These are phyloP conservation scores for Elongisporangium anandrum DNA, from an alignment of 352 stramenopile genomes.

Conservation along the genomic window DNA sequence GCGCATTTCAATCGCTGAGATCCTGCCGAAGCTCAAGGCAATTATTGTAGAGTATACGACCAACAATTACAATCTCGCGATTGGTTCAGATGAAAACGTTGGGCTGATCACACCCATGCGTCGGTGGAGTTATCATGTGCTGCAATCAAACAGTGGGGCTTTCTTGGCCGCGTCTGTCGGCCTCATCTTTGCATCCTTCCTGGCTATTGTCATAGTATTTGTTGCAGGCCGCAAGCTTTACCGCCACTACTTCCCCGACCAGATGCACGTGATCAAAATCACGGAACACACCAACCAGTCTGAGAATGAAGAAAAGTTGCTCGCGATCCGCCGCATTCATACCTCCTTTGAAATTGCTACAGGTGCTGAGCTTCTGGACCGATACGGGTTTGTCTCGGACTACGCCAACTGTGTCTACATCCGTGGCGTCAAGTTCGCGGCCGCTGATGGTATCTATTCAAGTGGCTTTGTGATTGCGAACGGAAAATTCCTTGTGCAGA, in stretches of 20 bases:
- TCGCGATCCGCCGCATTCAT: neutral
- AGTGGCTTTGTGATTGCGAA: neutral
- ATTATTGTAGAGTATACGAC: neutral
- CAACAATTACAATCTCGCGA: neutral
- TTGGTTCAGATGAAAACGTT: conserved; percentile 9
- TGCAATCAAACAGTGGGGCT: conserved; percentile 10
- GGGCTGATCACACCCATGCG: conserved; percentile 25
- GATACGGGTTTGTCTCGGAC: conserved; percentile 17
- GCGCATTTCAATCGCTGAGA: neutral
- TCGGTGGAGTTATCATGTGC: conserved; percentile 22
- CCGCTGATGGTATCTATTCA: neutral
- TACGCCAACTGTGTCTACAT: conserved; percentile 21
- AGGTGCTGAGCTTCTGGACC: neutral
- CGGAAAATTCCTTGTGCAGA: neutral
- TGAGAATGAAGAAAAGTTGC: neutral
- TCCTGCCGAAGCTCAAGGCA: neutral
- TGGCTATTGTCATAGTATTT: conserved; percentile 17
- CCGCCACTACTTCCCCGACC: conserved; percentile 20
- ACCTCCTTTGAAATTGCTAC: neutral
- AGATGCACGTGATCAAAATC: neutral
- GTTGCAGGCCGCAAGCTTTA: conserved; percentile 23
- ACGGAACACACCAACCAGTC: neutral
- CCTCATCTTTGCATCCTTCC: conserved; percentile 18
- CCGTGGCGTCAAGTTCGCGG: neutral
- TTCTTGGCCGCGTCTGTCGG: conserved; percentile 10